Percentiles rank a stretch among this genome's conserved stretches.
Conservation (phyloP, 371 early-diverging fungal genomes). For the Mucor sp. region DNA sequence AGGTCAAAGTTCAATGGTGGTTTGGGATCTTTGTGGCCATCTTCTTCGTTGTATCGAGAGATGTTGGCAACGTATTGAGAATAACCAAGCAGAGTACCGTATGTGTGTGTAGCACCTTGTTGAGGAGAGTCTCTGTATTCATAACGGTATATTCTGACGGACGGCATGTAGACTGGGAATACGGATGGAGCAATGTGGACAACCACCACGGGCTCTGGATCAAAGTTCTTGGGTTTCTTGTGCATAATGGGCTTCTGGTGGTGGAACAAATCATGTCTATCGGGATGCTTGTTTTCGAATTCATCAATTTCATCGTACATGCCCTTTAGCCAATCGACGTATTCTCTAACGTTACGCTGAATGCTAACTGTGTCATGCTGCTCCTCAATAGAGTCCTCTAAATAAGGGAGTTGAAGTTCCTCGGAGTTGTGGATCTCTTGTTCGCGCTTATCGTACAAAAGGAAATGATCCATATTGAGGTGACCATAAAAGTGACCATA, state of each 20-base stretch:
- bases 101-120: background rate
- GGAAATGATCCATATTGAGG: constrained; percentile 77
- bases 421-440: constrained; percentile 25
- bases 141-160: constrained; percentile 68
- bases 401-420: constrained; percentile 20
- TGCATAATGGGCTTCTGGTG: background rate
- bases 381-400: constrained; percentile 11
- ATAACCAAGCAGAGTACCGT: constrained; percentile 27
- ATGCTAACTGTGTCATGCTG: constrained; percentile 54
- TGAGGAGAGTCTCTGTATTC: constrained; percentile 13
- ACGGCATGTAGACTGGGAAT: constrained; percentile 71
- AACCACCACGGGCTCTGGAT: constrained; percentile 47
- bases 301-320: constrained; percentile 32
- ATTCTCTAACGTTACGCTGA: constrained; percentile 40
- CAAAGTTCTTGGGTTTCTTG: constrained; percentile 27
- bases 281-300: constrained; percentile 34
- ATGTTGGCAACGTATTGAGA: constrained; percentile 40
- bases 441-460: constrained; percentile 43
- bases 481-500: constrained; percentile 78
- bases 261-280: constrained; percentile 3
- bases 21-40: constrained; percentile 16
- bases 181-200: constrained; percentile 70
- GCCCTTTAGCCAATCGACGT: constrained; percentile 34
- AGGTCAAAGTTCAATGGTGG: constrained; percentile 26
- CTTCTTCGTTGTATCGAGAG: constrained; percentile 30